A percentile compares a stretch with the other conserved stretches of the same genome.
phyloP scores from a whole-genome alignment of 148 eudicot species.

The Camellia lanceoleosa region DNA sequence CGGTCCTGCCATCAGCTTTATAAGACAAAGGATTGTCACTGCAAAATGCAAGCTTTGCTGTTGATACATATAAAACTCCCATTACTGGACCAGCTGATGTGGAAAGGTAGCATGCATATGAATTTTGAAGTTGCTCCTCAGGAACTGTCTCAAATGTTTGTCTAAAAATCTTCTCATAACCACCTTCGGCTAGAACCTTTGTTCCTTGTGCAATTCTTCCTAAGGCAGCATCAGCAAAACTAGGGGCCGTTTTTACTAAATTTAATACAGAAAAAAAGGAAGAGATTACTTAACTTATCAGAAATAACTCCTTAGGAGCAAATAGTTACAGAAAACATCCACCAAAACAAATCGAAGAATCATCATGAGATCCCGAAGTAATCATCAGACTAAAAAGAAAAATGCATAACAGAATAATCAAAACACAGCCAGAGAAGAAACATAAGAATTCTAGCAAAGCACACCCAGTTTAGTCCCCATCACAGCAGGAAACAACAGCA shows the following conservation, averaged over 20 bases:
- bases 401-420: neutral
- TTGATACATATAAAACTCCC: constrained; percentile 82
- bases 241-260: constrained; percentile 86
- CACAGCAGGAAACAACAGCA: neutral
- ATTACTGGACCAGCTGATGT: constrained; percentile 97
- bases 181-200: constrained; percentile 93
- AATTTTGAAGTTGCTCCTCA: constrained; percentile 68
- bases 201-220: constrained; percentile 97
- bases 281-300: neutral
- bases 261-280: constrained; percentile 2
- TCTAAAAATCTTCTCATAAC: constrained; percentile 80
- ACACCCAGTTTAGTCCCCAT: neutral
- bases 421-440: neutral
- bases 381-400: neutral
- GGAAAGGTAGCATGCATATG: constrained; percentile 85
- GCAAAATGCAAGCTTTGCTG: constrained; percentile 89
- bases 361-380: neutral
- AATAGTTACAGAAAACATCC: neutral
- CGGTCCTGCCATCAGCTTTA: constrained; percentile 65
- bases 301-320: neutral
- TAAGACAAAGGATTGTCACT: constrained; percentile 93
- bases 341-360: neutral
- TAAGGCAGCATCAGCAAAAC: constrained; percentile 88
- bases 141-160: constrained; percentile 91
- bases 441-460: neutral